Conservation (phyloP, 768 basidiomycete genomes). For the Termitomyces sp. region DNA sequence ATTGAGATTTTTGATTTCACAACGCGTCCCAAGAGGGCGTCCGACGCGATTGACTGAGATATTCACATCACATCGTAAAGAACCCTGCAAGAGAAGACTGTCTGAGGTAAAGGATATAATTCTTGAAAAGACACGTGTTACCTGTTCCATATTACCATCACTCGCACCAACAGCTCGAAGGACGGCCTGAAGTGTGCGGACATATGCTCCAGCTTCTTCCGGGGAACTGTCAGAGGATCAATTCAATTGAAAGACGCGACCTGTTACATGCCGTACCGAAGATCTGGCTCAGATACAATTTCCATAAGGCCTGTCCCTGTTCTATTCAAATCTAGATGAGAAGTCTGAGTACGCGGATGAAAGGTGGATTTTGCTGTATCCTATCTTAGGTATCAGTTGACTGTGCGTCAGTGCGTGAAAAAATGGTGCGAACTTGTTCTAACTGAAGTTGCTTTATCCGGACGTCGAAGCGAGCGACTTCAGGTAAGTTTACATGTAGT, state of each 20-base stretch:
- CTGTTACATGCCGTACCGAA: conserved; percentile 40
- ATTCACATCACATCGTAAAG: conserved; percentile 92
- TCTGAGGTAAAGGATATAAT: not conserved
- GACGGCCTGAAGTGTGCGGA: conserved; percentile 74
- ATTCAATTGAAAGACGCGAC: conserved; percentile 19
- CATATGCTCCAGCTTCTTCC: conserved; percentile 87
- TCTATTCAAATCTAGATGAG: conserved; percentile 83
- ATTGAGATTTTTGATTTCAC: conserved; percentile 97
- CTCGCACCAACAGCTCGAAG: conserved; percentile 82
- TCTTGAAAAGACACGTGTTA: conserved; percentile 19
- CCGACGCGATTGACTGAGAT: conserved; percentile 79
- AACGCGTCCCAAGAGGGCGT: conserved; percentile 68
- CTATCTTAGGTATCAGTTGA: conserved; percentile 31
- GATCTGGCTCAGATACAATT: conserved; percentile 92
- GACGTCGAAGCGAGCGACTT: conserved; percentile 37
- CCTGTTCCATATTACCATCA: conserved; percentile 97
- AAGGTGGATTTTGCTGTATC: conserved; percentile 88
- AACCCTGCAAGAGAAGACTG: conserved; percentile 55
- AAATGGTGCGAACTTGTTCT: conserved; percentile 65
- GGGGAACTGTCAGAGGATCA: conserved; percentile 44
- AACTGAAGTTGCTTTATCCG: conserved; percentile 92
- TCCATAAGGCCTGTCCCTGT: conserved; percentile 90
- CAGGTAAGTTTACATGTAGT: conserved; percentile 39
- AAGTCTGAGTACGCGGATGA: conserved; percentile 42
- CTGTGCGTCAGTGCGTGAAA: not conserved